Conservation (phyloP, 257 asterid species). For the Gentiana dahurica region DNA sequence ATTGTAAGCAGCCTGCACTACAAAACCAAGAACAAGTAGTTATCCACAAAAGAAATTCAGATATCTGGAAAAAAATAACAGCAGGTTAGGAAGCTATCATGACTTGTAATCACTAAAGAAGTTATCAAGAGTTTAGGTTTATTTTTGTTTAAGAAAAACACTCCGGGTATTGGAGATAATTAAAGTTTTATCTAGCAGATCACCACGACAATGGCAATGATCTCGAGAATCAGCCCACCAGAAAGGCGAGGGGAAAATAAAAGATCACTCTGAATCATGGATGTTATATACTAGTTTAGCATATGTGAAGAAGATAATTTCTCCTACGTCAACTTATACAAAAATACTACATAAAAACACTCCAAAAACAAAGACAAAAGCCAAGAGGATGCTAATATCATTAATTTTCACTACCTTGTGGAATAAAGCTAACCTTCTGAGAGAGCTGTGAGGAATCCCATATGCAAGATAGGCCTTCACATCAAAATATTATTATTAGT, state of each 20-base stretch:
- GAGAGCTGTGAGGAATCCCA: conserved; percentile 57
- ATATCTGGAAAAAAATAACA: not conserved
- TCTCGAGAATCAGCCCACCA: no score
- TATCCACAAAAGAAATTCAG: conserved; percentile 5
- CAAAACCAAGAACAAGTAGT: conserved; percentile 13
- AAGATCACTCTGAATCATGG: no score
- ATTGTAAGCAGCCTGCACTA: conserved; percentile 57
- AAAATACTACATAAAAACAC: not conserved
- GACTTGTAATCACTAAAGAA: no score
- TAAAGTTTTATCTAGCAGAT: no score
- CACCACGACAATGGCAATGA: no score
- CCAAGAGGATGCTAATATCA: not conserved
- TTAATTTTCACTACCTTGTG: conserved; percentile 45
- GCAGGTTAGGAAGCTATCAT: not conserved
- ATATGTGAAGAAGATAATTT: not conserved
- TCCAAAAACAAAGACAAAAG: not conserved
- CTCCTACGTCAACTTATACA: not conserved
- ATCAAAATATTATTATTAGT: conserved; percentile 5
- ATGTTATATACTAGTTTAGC: not conserved
- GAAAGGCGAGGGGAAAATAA: no score
- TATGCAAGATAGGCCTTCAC: conserved; percentile 48
- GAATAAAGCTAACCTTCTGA: conserved; percentile 56
- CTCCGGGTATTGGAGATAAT: no score
- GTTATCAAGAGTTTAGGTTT: no score
- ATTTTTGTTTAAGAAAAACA: no score